A percentile compares a stretch with the other conserved stretches of the same genome.
Conservation (phyloP, 2,329 filamentous ascomycete species). For the Cordyceps cicadae region DNA sequence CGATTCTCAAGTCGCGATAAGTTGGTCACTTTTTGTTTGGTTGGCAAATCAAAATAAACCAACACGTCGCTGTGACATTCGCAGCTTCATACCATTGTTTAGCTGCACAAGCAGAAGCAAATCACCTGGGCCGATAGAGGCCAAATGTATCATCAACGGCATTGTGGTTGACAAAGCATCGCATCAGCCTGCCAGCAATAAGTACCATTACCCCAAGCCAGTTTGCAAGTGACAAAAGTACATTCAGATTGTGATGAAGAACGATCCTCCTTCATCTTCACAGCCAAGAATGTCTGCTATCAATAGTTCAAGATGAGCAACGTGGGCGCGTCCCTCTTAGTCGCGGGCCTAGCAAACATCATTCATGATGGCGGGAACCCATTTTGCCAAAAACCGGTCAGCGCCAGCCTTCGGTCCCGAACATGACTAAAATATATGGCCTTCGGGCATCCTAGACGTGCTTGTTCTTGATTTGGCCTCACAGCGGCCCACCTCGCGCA, state of each 20-base stretch:
- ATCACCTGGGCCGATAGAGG: background rate
- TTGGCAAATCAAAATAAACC: background rate
- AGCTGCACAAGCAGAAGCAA: background rate
- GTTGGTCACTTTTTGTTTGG: background rate
- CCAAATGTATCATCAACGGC: no score
- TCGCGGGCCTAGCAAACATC: background rate
- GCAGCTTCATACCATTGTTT: background rate
- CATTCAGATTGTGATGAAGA: no score
- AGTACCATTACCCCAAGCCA: no score
- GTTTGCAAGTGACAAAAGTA: no score
- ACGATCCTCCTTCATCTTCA: no score
- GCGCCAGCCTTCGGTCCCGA: background rate
- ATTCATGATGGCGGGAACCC: background rate
- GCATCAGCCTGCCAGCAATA: no score
- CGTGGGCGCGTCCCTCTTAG: background rate
- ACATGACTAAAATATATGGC: background rate
- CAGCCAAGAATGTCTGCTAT: no score
- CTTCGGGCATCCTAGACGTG: background rate
- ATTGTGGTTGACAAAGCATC: no score
- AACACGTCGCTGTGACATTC: background rate
- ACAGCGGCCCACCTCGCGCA: background rate
- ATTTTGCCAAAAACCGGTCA: background rate
- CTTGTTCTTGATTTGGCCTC: no score
- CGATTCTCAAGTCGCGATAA: background rate
- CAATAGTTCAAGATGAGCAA: background rate